Evolutionary conservation across 768 basidiomycete species (phyloP), one percentile per base, ranked within the genome.

Genomic region (Leccinellum luteum): DNA sequence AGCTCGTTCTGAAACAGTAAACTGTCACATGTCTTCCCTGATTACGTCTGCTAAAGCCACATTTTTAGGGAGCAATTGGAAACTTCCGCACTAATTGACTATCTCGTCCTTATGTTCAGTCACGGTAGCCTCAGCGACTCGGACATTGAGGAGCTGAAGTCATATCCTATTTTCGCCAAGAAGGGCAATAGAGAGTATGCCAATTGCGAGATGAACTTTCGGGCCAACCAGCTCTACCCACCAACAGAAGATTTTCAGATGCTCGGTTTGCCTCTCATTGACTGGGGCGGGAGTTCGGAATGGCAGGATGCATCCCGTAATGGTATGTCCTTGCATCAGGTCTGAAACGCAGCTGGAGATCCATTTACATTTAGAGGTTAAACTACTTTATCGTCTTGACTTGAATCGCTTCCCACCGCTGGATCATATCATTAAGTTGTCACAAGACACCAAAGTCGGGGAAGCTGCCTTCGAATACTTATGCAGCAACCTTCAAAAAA

Each of bases 221-320:
- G 77, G 48, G 89, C 92, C 0, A 72, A 78, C 23, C 83, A 90
- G 55, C 76, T 98, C 14, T 96, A 94, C 66, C 94, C 96, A 65
- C 94, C 96, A 0, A 60, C 81, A 0, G 84, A 86, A 28, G 74
- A 76, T 2, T 83, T 94, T 54, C 79, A 88, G 10, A 75, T 81
- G 47, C 76, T 98, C 8, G 80, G 80, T 3, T 69, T 98, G 10
- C 92, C 92, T 2, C 66, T 96, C 4, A 78, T 98, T 35, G 91
- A 93, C 60, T 97, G 94, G 94, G 85, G 86, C 1, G 75, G 75
- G 23, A 74, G 82, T 50, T 73, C 72, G 1, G 89, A 87, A 69
- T 98, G 95, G 95, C 17, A 9, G 13, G 32, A 51, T 4, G 1
- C 14, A 23, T 25, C 32, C 1, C 14, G 21, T 8, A n/a, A 23